Evolutionary conservation across 1,284 basidiomycete genomes (phyloP).

Genomic region (Cryptococcus sp.): DNA sequence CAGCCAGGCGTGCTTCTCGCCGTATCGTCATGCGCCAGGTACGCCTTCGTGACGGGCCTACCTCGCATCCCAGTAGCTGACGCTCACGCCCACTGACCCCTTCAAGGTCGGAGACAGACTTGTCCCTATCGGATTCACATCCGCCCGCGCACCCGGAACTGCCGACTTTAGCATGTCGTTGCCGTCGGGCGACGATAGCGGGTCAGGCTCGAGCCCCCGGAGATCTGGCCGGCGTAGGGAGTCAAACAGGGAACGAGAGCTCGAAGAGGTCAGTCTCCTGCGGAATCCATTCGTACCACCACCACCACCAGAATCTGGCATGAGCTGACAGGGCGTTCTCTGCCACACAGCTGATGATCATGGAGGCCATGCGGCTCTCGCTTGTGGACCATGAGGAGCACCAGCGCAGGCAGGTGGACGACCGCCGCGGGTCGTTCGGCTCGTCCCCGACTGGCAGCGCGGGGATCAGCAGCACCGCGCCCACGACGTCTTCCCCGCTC

Average conservation of each 20-base stretch:
- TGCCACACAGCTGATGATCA: constrained; percentile 77
- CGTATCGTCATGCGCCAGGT: constrained; percentile 94
- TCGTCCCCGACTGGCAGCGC: background rate
- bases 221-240: constrained; percentile 23
- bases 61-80: background rate
- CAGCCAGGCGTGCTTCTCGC: constrained; percentile 83
- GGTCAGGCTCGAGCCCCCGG: constrained; percentile 18
- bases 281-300: background rate
- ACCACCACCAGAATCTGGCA: too few relatives aligned
- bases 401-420: constrained; percentile 42
- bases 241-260: constrained; percentile 66
- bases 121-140: constrained; percentile 90
- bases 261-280: constrained; percentile 82
- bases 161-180: constrained; percentile 47
- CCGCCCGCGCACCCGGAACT: constrained; percentile 45
- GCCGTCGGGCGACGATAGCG: constrained; percentile 5
- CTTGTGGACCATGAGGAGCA: constrained; percentile 76
- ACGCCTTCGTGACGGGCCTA: background rate
- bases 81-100: too few relatives aligned
- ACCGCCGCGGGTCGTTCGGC: constrained; percentile 4
- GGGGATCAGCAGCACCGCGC: background rate
- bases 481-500: constrained; percentile 7
- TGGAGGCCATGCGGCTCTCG: constrained; percentile 97
- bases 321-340: background rate
- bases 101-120: constrained; percentile 82